Evolutionary conservation across 2,329 filamentous ascomycete genomes (phyloP), one percentile per base, ranked within the genome.

Genomic region (Fusarium acutatum): DNA sequence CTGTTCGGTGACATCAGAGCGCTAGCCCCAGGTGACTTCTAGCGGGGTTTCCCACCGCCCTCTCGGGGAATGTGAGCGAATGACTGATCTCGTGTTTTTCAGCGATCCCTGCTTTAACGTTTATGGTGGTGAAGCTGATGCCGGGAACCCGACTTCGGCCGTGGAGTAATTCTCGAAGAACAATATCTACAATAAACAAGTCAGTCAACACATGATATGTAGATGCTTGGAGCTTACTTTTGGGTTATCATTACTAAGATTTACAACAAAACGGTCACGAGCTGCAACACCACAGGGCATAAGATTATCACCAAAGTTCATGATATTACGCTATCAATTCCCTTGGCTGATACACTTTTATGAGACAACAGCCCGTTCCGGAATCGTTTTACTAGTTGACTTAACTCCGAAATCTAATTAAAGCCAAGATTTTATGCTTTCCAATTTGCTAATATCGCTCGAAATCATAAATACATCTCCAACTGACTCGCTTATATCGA

Each of bases 141-240:
- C 64, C 60, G 60, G 58, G 30, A 50, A 73, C 71, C 74, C 73
- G 74, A 75, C 52, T 67, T 73, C 61, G 73, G 73, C 71, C 62
- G 54, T 30, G 24, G 50, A 46, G 59, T 7, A 32, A 57, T 52
- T 41, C 24, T 28, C 35, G 22, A 20, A 37, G 32, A 37, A 40
- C n/a, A 30, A 28, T 30, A 40, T n/a, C 50, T 18, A 18, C 24
- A 20, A 8, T 6, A 13, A 52, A 22, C 3, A 52, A 12, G 49
- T 8, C 12, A 17, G 24, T 35, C n/a, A 52, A 35, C 8, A 52
- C 18, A 22, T 26, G 32, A 32, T 22, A 26, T 12, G 26, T 34
- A 28, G 18, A 34, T 20, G 20, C 12, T n/a, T 7, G 22, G 20
- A 50, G 20, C 32, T 35, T 37, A 20, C 34, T 22, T 30, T 2